Base-by-base conservation (phyloP, 129 eudicot species). In the Helichrysum umbraculigerum region DNA sequence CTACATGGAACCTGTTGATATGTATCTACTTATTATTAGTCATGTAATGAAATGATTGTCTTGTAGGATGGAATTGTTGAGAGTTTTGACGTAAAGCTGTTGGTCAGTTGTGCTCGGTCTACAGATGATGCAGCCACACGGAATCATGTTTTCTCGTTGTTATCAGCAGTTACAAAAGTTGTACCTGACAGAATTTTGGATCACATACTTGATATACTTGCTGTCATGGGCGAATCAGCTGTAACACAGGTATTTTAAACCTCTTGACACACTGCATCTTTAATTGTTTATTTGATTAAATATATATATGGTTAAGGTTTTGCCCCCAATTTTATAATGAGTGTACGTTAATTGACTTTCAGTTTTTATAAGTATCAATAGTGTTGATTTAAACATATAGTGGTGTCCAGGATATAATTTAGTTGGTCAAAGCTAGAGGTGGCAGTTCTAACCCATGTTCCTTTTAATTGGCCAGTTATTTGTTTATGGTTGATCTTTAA, bases 91-190 rank as follows among this genome's bases (percentile, higher is more conserved):
- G 54, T 89, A 83, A 79, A 83, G 58, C 81, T 94, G 50, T 68
- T 94, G 73, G 86, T 94, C 74, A 80, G 83, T 71, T 94, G 97
- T 87, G 96, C 91, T 20, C 93, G 86, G 67, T 81, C 88, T 58
- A 77, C 93, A 56, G 82, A 59, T 37, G 89, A 94, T 62, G 75
- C 88, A 39, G 60, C 81, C 65, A 87, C 90, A 42, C 87, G 93
- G 71, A 94, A 91, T 74, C 98, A 94, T 30, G 83, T 82, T 4
- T 88, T 88, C 78, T 89, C 91, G 51, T 83, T 94, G 74, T 79
- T 94, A 50, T 81, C 97, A 71, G 76, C 93, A 59, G 76, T 94
- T 77, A 79, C 89, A 72, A 94, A 86, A 86, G 86, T 87, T 63
- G 44, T 81, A 8, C 97, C 97, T 1, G 90, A 87, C 39, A 81